Conservation (phyloP, 768 basidiomycete species). For the Ramaria sp. region DNA sequence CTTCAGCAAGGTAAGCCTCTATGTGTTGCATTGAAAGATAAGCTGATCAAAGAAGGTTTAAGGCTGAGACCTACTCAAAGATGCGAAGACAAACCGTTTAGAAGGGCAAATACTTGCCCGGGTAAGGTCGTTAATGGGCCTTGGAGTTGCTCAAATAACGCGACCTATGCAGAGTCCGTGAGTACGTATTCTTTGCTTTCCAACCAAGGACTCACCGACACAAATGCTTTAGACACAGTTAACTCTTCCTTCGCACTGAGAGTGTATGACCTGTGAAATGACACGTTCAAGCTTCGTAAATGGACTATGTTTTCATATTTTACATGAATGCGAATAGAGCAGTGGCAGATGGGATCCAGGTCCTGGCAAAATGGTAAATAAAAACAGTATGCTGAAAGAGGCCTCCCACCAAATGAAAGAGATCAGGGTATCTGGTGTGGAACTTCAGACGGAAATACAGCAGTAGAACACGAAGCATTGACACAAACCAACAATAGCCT, state of each 20-base stretch:
- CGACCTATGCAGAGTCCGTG: constrained; percentile 25
- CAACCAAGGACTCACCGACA: constrained; percentile 27
- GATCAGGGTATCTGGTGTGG: constrained; percentile 31
- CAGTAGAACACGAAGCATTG: constrained; percentile 17
- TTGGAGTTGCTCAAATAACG: constrained; percentile 64
- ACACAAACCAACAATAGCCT: constrained; percentile 36
- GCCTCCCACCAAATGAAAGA: constrained; percentile 54
- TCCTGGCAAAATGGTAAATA: constrained; percentile 30
- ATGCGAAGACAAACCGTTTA: constrained; percentile 35
- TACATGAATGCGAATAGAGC: constrained; percentile 52
- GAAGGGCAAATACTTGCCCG: constrained; percentile 50
- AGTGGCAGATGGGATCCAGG: constrained; percentile 64
- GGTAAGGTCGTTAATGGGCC: constrained; percentile 57
- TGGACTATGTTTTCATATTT: not conserved
- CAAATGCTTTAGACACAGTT: constrained; percentile 76
- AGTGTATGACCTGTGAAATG: constrained; percentile 33
- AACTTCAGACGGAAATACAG: no score
- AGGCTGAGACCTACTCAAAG: not conserved
- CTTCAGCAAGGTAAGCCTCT: constrained; percentile 58
- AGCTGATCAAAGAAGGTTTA: constrained; percentile 26
- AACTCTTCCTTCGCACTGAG: constrained; percentile 51
- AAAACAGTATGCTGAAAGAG: not conserved
- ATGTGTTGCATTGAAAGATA: constrained; percentile 79
- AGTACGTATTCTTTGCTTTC: not conserved
- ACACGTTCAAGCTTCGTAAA: not conserved